These are phyloP conservation scores for Magnaporthiopsis incrustans DNA, from an alignment of 2,329 filamentous ascomycete species.

Conservation along the genomic window DNA sequence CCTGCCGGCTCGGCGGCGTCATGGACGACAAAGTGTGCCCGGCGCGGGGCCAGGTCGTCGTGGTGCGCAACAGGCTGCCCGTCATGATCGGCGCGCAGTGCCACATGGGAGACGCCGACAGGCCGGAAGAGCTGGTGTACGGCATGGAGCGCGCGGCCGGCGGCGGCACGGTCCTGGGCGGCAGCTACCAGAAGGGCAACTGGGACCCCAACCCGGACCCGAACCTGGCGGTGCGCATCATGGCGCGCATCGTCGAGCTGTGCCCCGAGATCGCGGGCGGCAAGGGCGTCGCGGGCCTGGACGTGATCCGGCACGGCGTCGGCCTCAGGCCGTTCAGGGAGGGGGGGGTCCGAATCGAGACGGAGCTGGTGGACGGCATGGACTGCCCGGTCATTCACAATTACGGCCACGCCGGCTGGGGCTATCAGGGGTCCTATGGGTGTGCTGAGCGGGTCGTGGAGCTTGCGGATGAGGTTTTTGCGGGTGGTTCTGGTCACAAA, in stretches of 20 bases:
- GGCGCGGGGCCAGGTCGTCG: constrained; percentile 71
- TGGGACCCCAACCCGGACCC: constrained; percentile 77
- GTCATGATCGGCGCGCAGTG: constrained; percentile 69
- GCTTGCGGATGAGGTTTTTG: constrained; percentile 55
- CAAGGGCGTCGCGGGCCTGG: constrained; percentile 63
- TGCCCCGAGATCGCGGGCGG: constrained; percentile 54
- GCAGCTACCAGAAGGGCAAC: constrained; percentile 69
- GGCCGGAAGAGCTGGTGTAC: constrained; percentile 63
- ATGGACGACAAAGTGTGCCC: constrained; percentile 66
- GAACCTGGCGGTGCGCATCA: constrained; percentile 73
- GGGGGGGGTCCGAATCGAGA: constrained; percentile 69
- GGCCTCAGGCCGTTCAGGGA: constrained; percentile 69
- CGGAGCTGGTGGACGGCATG: constrained; percentile 44
- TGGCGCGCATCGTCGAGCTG: constrained; percentile 63
- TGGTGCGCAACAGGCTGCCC: constrained; percentile 71
- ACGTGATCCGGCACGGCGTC: constrained; percentile 73
- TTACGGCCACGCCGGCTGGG: constrained; percentile 74
- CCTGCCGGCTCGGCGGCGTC: constrained; percentile 72
- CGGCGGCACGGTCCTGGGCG: constrained; percentile 83
- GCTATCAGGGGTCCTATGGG: constrained; percentile 64
- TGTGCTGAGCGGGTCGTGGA: constrained; percentile 59
- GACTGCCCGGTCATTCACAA: constrained; percentile 65
- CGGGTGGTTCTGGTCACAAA: neutral
- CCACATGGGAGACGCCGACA: neutral
- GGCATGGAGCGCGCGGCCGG: constrained; percentile 71